Evolutionary conservation across 345 rosid genomes (phyloP), one percentile per base, ranked within the genome.

Genomic region (Eucalyptus sideroxylon): DNA sequence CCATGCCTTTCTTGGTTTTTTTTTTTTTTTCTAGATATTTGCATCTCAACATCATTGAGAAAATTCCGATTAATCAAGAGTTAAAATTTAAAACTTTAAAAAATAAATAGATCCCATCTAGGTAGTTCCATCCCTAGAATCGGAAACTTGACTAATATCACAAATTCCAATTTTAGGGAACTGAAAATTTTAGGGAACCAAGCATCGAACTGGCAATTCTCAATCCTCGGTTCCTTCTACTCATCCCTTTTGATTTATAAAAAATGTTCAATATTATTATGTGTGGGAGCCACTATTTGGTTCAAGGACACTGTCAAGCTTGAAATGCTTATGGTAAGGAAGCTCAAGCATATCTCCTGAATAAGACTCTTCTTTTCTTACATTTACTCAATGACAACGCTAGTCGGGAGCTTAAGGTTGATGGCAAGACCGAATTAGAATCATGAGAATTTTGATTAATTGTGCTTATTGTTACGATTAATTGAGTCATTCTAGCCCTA

Each of bases 81-180:
- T 5, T 60, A 17, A 59, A 24, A 11, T 26, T 60, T 59, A 6
- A 59, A 59, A 59, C 0, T 26, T 24, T 26, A 26, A 59, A 24
- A 60, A 24, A 60, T 11, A 26, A 59, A 11, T 11, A 0, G 7
- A 27, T 5, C 15, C 1, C 12, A 0, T 60, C 0, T 11, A 0
- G n/a, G 0, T 2, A 1, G 0, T 26, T 59, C n/a, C n/a, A 59
- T 59, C 65, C 14, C 3, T 59, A 26, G 65, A 59, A 59, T 3
- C 0, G 3, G 6, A 1, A 26, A 59, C 1, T 23, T 0, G 60
- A 55, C 0, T 1, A 0, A 55, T 55, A 55, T 55, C 26, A 55
- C 23, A 0, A 1, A 51, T 51, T 51, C 9, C 55, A 51, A 51
- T 16, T n/a, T n/a, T n/a, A n/a, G n/a, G n/a, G 44, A 7, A 42